These are phyloP conservation scores for Serpula lacrymans DNA, from an alignment of 768 basidiomycete species.

Conservation along the genomic window DNA sequence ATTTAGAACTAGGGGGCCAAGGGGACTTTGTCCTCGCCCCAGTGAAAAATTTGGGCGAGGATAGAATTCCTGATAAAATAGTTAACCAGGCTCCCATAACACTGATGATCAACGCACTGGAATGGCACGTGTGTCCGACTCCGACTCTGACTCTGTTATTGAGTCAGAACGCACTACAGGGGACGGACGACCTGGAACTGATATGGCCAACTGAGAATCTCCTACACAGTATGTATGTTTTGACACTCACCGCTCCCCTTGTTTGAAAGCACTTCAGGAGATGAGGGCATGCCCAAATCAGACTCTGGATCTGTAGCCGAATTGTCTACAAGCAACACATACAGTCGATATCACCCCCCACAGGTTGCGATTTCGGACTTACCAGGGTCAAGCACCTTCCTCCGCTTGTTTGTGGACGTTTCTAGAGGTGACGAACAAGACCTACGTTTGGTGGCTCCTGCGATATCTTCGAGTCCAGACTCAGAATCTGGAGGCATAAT, in stretches of 20 bases:
- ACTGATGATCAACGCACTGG: conserved; percentile 19
- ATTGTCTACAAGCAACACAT: conserved; percentile 20
- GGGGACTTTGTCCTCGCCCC: conserved; percentile 35
- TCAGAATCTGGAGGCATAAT: conserved; percentile 25
- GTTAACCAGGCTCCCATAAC: background rate
- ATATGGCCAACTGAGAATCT: conserved; percentile 17
- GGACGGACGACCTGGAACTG: background rate
- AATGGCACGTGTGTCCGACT: conserved; percentile 26
- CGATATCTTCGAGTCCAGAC: conserved; percentile 15
- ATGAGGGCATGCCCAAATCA: conserved; percentile 18
- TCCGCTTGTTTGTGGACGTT: conserved; percentile 15
- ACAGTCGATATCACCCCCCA: background rate
- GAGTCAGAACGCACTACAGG: conserved; percentile 22
- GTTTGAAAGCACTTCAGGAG: conserved; percentile 7
- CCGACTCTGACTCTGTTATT: conserved; percentile 45
- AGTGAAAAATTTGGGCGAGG: conserved; percentile 58
- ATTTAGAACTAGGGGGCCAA: conserved; percentile 52
- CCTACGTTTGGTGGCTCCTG: conserved; percentile 19
- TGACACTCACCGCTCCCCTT: background rate
- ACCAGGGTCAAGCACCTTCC: conserved; percentile 16
- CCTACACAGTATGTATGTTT: background rate
- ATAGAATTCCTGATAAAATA: conserved; percentile 29
- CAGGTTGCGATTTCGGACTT: background rate
- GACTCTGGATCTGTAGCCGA: conserved; percentile 49
- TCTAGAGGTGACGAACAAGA: conserved; percentile 13